Percentiles rank a stretch among this genome's conserved stretches.
These are phyloP conservation scores for Magnaporthiopsis rhizophila DNA, from an alignment of 2,329 filamentous ascomycete genomes.

Conservation along the genomic window DNA sequence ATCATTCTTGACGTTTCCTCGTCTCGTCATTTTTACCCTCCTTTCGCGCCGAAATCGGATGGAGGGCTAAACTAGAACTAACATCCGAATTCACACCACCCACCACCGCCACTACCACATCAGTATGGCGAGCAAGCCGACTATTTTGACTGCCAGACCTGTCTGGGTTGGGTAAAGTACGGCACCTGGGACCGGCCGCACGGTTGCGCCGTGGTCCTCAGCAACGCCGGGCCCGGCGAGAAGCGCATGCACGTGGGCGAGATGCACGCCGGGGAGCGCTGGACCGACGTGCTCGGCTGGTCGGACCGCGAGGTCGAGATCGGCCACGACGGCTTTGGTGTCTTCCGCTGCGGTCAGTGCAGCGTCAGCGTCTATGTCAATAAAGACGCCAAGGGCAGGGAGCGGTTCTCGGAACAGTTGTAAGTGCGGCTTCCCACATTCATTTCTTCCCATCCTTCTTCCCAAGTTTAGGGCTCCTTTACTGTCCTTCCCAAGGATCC, in stretches of 20 bases:
- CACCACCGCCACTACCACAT: not conserved
- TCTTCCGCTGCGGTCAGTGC: constrained; percentile 45
- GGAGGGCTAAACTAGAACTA: not conserved
- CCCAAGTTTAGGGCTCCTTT: not conserved
- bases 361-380: constrained; percentile 55
- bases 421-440: constrained; percentile 19
- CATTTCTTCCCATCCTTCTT: no score
- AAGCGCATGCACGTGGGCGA: constrained; percentile 59
- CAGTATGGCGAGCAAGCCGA: constrained; percentile 55
- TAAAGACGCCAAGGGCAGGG: constrained; percentile 41
- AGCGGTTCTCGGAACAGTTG: constrained; percentile 32
- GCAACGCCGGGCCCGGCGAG: constrained; percentile 37
- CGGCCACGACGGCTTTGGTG: constrained; percentile 50
- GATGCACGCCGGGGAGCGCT: constrained; percentile 49
- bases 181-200: constrained; percentile 36
- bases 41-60: not conserved
- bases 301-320: constrained; percentile 47
- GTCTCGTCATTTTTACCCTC: not conserved
- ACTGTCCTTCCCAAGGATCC: no score
- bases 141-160: constrained; percentile 53
- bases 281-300: constrained; percentile 57
- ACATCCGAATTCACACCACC: not conserved
- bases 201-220: constrained; percentile 50
- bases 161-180: constrained; percentile 52
- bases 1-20: not conserved